A percentile compares a stretch with the other conserved stretches of the same genome.
phyloP scores from a whole-genome alignment of 2,329 filamentous ascomycete species.

The Ascochyta koolunga region DNA sequence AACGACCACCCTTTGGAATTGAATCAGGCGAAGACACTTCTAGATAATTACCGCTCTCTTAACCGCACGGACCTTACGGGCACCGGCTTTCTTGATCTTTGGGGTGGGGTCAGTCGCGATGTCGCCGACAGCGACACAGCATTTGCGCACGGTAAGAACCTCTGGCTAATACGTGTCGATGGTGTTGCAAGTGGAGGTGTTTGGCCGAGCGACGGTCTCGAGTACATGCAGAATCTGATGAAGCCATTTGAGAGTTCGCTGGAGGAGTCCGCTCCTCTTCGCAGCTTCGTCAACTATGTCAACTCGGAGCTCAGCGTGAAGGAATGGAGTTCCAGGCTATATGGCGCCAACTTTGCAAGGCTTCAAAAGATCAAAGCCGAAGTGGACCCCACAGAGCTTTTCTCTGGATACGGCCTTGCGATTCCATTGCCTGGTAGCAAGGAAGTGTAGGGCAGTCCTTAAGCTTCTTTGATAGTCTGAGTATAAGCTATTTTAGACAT shows the following conservation, averaged over 20 bases:
- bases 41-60: constrained; percentile 14
- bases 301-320: constrained; percentile 20
- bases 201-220: constrained; percentile 25
- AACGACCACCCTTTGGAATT: constrained; percentile 18
- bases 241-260: constrained; percentile 23
- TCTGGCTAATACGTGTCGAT: constrained; percentile 32
- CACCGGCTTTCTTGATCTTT: constrained; percentile 26
- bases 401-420: constrained; percentile 21
- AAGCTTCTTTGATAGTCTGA: background rate
- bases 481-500: background rate
- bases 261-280: constrained; percentile 17
- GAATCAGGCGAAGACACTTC: constrained; percentile 19
- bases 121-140: constrained; percentile 20
- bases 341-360: constrained; percentile 21
- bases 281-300: constrained; percentile 28
- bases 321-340: constrained; percentile 25
- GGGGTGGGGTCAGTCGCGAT: constrained; percentile 24
- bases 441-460: background rate
- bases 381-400: constrained; percentile 18
- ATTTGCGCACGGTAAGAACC: constrained; percentile 25
- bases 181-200: constrained; percentile 11
- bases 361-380: constrained; percentile 23
- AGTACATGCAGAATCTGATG: constrained; percentile 26
- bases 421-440: background rate
- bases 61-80: constrained; percentile 25